Conservation (phyloP, 2,329 filamentous ascomycete genomes). For the Aaosphaeria arxii region DNA sequence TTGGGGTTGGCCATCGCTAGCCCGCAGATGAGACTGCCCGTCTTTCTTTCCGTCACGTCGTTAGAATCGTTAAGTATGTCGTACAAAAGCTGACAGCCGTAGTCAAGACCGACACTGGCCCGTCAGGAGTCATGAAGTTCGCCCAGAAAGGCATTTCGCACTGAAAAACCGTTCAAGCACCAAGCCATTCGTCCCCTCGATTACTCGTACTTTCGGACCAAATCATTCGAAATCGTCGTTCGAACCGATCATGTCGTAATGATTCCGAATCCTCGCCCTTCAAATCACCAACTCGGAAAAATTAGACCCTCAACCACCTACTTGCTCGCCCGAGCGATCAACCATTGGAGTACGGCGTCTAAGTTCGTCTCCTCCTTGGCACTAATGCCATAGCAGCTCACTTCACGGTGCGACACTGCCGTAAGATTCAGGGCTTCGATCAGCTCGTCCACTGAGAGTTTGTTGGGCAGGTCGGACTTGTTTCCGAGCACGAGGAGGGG, state of each 20-base stretch:
- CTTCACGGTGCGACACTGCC: conserved; percentile 83
- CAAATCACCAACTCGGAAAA: too few species aligned
- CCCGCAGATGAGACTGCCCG: conserved; percentile 43
- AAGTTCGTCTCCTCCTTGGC: conserved; percentile 99
- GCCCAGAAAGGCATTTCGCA: conserved; percentile 7
- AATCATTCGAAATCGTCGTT: too few species aligned
- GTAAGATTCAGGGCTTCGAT: conserved; percentile 92
- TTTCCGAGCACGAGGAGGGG: conserved; percentile 93
- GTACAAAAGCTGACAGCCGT: conserved; percentile 39
- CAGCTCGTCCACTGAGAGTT: conserved; percentile 88
- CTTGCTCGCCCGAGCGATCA: conserved; percentile 77
- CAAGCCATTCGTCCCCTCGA: too few species aligned
- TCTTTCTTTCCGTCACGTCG: conserved; percentile 51
- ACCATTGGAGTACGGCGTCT: conserved; percentile 92
- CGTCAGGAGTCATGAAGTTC: conserved; percentile 30
- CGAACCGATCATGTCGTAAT: too few species aligned
- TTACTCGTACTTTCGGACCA: too few species aligned
- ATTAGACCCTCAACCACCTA: conserved; percentile 9
- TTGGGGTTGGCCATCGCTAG: conserved; percentile 48
- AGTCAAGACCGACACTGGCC: conserved; percentile 32
- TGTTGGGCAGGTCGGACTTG: conserved; percentile 92
- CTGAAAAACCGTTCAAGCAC: too few species aligned
- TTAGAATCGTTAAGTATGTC: conserved; percentile 51
- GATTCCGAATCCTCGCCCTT: too few species aligned
- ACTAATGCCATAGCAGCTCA: conserved; percentile 98